Percentiles rank a stretch among this genome's conserved stretches.
Evolutionary conservation across 768 basidiomycete genomes (phyloP).

Genomic region (Albatrellus ellisii): DNA sequence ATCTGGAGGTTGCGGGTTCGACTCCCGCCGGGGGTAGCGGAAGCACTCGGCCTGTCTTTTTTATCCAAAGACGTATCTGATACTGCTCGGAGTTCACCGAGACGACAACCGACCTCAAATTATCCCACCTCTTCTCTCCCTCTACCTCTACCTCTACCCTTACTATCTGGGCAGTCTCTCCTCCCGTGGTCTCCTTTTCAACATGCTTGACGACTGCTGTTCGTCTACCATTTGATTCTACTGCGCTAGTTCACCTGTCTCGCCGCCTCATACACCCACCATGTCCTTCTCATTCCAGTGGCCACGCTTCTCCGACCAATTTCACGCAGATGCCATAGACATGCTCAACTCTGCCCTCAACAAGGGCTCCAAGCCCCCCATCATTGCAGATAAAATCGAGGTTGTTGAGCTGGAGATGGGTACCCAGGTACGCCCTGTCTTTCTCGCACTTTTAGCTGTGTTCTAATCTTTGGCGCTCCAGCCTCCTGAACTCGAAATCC

Average conservation of each 20-base stretch:
- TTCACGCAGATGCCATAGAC: conserved; percentile 89
- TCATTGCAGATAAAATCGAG: conserved; percentile 95
- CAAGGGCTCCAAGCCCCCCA: conserved; percentile 94
- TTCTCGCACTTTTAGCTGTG: background rate
- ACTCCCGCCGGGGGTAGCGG: conserved; percentile 75
- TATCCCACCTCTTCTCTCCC: background rate
- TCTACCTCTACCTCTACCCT: background rate
- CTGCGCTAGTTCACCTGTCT: too few relatives aligned
- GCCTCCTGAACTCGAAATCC: conserved; percentile 95
- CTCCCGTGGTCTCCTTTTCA: background rate
- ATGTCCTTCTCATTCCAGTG: conserved; percentile 94
- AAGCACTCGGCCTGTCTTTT: conserved; percentile 27
- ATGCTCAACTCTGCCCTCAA: conserved; percentile 96
- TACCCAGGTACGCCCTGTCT: conserved; percentile 52
- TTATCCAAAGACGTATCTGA: too few relatives aligned
- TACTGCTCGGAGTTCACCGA: background rate
- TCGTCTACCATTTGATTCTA: too few relatives aligned
- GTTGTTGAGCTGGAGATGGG: conserved; percentile 99
- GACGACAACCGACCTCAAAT: background rate
- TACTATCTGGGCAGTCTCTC: background rate
- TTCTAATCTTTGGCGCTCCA: conserved; percentile 20
- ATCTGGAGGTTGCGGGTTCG: conserved; percentile 86
- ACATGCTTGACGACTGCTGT: background rate
- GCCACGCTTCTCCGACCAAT: conserved; percentile 94
- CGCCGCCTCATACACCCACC: conserved; percentile 3